Evolutionary conservation across 345 rosid species (phyloP), one percentile per base, ranked within the genome.

Genomic region (Orychophragmus violaceus): DNA sequence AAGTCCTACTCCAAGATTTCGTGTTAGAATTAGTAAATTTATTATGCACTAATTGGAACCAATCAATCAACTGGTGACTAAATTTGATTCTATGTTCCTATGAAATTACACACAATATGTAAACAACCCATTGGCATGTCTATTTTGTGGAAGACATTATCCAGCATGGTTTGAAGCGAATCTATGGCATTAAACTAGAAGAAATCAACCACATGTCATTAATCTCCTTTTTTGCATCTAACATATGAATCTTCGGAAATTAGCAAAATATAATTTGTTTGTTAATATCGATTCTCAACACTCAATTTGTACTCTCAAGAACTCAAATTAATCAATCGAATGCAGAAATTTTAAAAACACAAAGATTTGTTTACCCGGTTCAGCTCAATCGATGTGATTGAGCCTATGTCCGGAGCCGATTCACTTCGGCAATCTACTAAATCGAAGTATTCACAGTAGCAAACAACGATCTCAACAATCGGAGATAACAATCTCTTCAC

Each of bases 71-170:
- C 55, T 57, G 64, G 59, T 64, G 65, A 48, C 76, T 71, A 71
- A 71, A 71, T 71, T 46, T 64, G 70, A 64, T 64, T 56, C 36
- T 64, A 64, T 64, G 76, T 72, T 64, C 70, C 76, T 64, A 71
- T 71, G 59, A 36, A 64, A 28, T 62, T 71, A 27, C 66, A 56
- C 25, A 72, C 16, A 49, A n/a, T 35, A 45, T 56, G 59, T 46
- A 48, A 71, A 64, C 28, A 57, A 72, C 48, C 14, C 53, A 49
- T 22, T 72, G 45, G 44, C 32, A 57, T 64, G 71, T 72, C 55
- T 36, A 23, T 50, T 36, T 6, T 48, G 37, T 57, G 25, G 70
- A 57, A 64, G 66, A 65, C 76, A 72, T 50, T 57, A 64, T 72
- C 71, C 54, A 72, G 66, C 66, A 72, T 72, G 66, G 39, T 37